Evolutionary conservation across 345 rosid species (phyloP).

Genomic region (Citrus unshiu): DNA sequence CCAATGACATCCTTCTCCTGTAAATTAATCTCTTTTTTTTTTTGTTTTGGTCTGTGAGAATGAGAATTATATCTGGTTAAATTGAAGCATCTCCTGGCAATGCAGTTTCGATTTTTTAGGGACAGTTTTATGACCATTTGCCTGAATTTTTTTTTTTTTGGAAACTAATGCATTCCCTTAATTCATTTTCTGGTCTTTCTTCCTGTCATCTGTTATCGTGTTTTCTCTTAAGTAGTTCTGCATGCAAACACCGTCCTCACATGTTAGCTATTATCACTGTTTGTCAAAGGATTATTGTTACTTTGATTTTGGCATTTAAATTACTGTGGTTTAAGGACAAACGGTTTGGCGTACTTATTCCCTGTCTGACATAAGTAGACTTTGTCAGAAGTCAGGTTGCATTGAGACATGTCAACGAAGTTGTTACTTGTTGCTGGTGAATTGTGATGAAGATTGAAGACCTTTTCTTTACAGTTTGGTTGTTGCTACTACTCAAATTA

Average conservation of each 20-base stretch:
- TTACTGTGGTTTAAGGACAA: neutral
- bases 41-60: neutral
- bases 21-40: neutral
- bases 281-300: neutral
- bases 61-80: neutral
- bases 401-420: neutral
- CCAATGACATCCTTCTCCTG: neutral
- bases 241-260: neutral
- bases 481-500: neutral
- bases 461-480: neutral
- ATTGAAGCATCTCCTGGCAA: neutral
- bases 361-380: neutral
- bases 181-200: neutral
- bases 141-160: neutral
- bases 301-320: neutral
- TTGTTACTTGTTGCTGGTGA: neutral
- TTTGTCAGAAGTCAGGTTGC: neutral
- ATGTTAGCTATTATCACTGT: neutral
- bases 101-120: neutral
- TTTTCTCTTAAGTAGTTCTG: neutral
- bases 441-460: neutral
- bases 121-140: neutral
- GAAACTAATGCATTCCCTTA: neutral
- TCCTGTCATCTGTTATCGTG: neutral
- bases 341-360: neutral